Conservation (phyloP, 2,329 filamentous ascomycete species). For the Aureobasidium sp. region DNA sequence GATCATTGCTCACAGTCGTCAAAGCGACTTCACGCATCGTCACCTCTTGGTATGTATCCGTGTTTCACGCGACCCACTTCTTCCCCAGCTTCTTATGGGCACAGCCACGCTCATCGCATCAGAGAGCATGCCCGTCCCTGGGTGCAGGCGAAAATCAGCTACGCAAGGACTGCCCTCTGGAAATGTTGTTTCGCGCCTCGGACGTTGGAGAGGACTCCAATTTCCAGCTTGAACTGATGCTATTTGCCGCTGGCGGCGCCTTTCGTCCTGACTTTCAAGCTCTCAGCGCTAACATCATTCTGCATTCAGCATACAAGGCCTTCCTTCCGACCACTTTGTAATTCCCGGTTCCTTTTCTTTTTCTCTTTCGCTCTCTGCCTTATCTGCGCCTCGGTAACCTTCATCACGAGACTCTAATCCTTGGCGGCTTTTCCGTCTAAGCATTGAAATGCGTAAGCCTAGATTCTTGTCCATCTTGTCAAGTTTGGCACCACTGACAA, state of each 20-base stretch:
- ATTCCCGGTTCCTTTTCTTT: constrained; percentile 3
- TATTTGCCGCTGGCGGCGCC: background rate
- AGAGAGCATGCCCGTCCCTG: background rate
- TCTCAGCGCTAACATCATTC: background rate
- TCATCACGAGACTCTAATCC: background rate
- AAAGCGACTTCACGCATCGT: background rate
- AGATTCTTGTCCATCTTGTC: background rate
- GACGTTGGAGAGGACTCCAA: background rate
- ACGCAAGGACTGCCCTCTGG: background rate
- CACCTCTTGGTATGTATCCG: constrained; percentile 3
- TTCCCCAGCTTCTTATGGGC: constrained; percentile 4
- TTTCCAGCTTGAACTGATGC: background rate
- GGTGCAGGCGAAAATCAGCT: constrained; percentile 1
- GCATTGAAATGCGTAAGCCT: constrained; percentile 13
- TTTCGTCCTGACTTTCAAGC: background rate
- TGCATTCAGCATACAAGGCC: background rate
- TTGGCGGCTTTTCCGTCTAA: background rate
- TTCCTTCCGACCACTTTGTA: background rate
- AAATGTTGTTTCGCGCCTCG: constrained; percentile 3
- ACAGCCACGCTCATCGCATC: constrained; percentile 10
- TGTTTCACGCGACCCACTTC: constrained; percentile 8
- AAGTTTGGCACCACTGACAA: constrained; percentile 9
- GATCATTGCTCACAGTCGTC: background rate
- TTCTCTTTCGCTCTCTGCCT: background rate
- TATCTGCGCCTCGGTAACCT: constrained; percentile 4